phyloP scores from a whole-genome alignment of 1,284 basidiomycete species.

The Bjerkandera adusta region DNA sequence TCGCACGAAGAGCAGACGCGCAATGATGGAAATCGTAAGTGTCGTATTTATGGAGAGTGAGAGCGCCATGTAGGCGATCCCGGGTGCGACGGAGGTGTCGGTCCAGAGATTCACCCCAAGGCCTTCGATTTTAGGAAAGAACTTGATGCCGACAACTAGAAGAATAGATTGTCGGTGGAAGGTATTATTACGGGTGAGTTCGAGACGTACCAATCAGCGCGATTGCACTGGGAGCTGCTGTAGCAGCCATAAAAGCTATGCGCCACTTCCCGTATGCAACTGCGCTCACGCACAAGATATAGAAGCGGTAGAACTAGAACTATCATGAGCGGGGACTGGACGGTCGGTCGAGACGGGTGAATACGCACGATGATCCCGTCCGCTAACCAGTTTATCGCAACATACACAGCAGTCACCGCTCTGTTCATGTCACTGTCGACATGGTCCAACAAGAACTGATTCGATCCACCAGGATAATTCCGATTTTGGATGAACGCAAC shows the following conservation, averaged over 20 bases:
- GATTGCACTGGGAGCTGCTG: constrained; percentile 10
- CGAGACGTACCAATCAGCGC: constrained; percentile 20
- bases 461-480: constrained; percentile 9
- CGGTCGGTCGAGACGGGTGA: background rate
- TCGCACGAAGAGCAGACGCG: constrained; percentile 20
- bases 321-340: background rate
- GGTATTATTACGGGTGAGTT: background rate
- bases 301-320: constrained; percentile 27
- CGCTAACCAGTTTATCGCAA: constrained; percentile 32
- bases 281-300: constrained; percentile 17
- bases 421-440: constrained; percentile 19
- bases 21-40: constrained; percentile 28
- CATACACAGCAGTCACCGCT: constrained; percentile 28
- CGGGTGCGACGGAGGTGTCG: constrained; percentile 18
- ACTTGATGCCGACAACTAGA: constrained; percentile 26
- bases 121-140: constrained; percentile 22
- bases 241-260: constrained; percentile 1
- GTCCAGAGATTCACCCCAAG: constrained; percentile 24
- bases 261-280: too few relatives aligned
- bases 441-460: constrained; percentile 23
- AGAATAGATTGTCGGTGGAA: background rate
- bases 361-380: constrained; percentile 31
- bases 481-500: constrained; percentile 14
- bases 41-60: constrained; percentile 29
- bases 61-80: constrained; percentile 30